Evolutionary conservation across 768 basidiomycete genomes (phyloP).

Genomic region (Polyporus arcularius): DNA sequence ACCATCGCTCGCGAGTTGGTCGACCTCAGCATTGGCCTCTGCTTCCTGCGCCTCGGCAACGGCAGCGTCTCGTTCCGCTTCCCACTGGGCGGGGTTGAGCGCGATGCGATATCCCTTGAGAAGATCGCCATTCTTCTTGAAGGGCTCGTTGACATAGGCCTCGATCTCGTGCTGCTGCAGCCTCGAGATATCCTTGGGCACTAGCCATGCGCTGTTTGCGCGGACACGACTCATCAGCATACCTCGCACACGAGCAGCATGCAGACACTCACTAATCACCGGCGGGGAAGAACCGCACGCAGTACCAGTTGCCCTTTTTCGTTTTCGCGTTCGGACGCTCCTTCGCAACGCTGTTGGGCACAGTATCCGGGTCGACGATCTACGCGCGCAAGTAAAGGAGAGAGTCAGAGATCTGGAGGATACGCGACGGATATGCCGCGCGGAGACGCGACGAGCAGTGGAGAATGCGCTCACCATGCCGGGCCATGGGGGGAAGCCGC

Average conservation of each 20-base stretch:
- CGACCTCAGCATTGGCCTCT: constrained; percentile 63
- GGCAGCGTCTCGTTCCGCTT: constrained; percentile 43
- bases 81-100: constrained; percentile 71
- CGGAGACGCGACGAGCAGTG: constrained; percentile 20
- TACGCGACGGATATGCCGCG: constrained; percentile 9
- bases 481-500: constrained; percentile 95
- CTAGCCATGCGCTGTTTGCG: constrained; percentile 74
- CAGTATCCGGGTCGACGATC: constrained; percentile 77
- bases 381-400: constrained; percentile 35
- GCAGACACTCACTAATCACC: constrained; percentile 82
- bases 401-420: constrained; percentile 6
- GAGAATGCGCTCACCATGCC: constrained; percentile 70
- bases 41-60: constrained; percentile 38
- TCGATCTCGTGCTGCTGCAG: constrained; percentile 82
- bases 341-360: constrained; percentile 60
- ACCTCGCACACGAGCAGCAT: constrained; percentile 7
- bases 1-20: constrained; percentile 60
- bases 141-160: constrained; percentile 74
- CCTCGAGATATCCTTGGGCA: constrained; percentile 77
- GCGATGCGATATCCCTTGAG: constrained; percentile 76
- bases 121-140: constrained; percentile 77
- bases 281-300: constrained; percentile 86
- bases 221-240: constrained; percentile 10
- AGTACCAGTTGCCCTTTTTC: constrained; percentile 74
- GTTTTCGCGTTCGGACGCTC: constrained; percentile 62